Base-by-base conservation (phyloP, 371 early-diverging fungal genomes). In the Amoeboaphelidium occidentale region DNA sequence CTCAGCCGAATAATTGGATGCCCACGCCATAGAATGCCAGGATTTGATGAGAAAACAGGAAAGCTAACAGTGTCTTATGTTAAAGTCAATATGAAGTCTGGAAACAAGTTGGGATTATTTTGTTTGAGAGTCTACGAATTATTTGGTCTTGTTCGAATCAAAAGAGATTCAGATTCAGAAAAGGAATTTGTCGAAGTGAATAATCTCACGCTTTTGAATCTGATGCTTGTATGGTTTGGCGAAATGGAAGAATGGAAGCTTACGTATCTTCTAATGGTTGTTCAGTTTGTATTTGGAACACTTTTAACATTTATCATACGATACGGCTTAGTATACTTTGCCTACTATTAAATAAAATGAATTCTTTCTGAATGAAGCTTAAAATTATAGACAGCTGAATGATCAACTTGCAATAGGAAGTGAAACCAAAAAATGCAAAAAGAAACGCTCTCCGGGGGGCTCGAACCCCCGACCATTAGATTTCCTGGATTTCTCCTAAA, bases 11-110 rank as follows among this genome's bases (percentile, higher is more conserved):
- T 96, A n/a, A 73, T 94, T 2, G 84, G 83, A n/a, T 97, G 97
- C 57, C 98, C 97, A 4, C 73, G 97, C 3, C 98, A 98, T 58
- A 69, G 98, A 0, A 78, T 98, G 77, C 97, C 98, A 1, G 63
- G 45, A 3, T 45, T 13, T 12, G 20, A 45, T 45, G 26, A 45
- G 4, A n/a, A 45, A 17, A 3, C 17, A 0, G 23, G 25, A 13
- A 25, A 25, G 23, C 25, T 45, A 45, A 45, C 25, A 24, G 25
- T n/a, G 23, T 23, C 26, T 1, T 23, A 45, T 45, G 2, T 45
- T 1, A 45, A 6, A 17, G 39, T 10, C 6, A 32, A 10, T 32
- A 32, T 6, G 17, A 32, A 32, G 17, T 32, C 10, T 32, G 6
- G 10, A 32, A 32, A 6, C 10, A 6, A 6, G 39, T 10, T 10